Evolutionary conservation across 805 yeast species (phyloP).

Genomic region (Candida mattraensis): DNA sequence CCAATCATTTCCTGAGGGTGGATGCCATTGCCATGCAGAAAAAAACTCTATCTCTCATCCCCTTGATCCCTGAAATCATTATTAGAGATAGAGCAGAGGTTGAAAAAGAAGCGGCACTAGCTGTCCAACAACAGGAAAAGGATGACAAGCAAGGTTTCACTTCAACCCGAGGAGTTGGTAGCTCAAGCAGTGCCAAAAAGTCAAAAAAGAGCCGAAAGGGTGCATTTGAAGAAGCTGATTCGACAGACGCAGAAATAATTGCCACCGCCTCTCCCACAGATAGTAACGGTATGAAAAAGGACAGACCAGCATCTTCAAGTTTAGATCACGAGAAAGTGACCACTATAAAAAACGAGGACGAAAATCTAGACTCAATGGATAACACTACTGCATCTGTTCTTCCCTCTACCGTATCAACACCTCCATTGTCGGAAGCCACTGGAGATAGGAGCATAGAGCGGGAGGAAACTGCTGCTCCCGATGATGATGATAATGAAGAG

Average conservation of each 20-base stretch:
- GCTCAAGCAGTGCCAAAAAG: conserved; percentile 30
- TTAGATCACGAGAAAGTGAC: not conserved
- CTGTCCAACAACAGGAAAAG: conserved; percentile 37
- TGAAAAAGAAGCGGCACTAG: conserved; percentile 57
- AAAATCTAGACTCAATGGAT: not conserved
- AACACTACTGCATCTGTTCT: not conserved
- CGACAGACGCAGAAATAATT: conserved; percentile 5
- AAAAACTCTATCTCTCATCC: conserved; percentile 70
- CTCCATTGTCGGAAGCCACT: conserved; percentile 1
- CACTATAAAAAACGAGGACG: not conserved
- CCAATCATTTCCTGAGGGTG: conserved; percentile 83
- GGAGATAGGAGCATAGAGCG: conserved; percentile 18
- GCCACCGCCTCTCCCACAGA: conserved; percentile 5
- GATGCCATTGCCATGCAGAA: conserved; percentile 98
- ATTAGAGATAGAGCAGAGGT: conserved; percentile 72
- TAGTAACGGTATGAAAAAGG: not conserved
- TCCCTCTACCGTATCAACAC: conserved; percentile 1
- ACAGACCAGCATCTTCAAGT: not conserved
- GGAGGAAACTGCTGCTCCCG: conserved; percentile 17
- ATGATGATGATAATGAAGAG: conserved; percentile 39
- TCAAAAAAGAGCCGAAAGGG: conserved; percentile 42
- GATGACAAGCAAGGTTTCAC: conserved; percentile 23
- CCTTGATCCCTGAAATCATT: conserved; percentile 85
- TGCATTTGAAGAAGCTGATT: conserved; percentile 16
- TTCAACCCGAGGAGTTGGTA: conserved; percentile 35